Conservation (phyloP, 768 basidiomycete genomes). For the Naganishia vaughanmartiniae region DNA sequence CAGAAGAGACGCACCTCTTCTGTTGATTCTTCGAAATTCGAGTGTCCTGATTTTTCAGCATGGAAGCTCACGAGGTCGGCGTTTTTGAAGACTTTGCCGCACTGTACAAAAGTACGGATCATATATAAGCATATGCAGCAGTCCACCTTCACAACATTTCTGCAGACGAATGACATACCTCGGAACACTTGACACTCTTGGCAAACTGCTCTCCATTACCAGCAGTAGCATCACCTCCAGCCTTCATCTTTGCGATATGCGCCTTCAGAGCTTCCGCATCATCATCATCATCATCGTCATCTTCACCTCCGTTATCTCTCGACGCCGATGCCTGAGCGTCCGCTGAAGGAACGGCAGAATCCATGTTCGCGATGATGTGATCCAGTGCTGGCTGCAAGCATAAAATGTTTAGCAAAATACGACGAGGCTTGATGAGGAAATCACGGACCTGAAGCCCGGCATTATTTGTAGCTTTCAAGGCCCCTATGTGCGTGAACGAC, state of each 20-base stretch:
- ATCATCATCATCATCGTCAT: slow-evolving; percentile 69
- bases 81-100: slow-evolving; percentile 81
- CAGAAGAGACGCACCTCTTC: slow-evolving; percentile 66
- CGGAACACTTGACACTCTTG: slow-evolving; percentile 38
- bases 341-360: slow-evolving; percentile 65
- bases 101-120: slow-evolving; percentile 56
- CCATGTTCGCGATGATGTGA: slow-evolving; percentile 76
- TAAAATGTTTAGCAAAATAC: slow-evolving; percentile 26
- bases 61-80: slow-evolving; percentile 86
- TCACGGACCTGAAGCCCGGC: slow-evolving; percentile 67
- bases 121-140: neutral
- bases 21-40: slow-evolving; percentile 90
- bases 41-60: slow-evolving; percentile 91
- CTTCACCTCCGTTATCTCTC: slow-evolving; percentile 54
- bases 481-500: slow-evolving; percentile 63
- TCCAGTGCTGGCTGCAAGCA: slow-evolving; percentile 63
- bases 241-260: slow-evolving; percentile 53
- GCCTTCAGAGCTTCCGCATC: slow-evolving; percentile 57
- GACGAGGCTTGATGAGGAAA: slow-evolving; percentile 14
- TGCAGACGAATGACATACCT: slow-evolving; percentile 24
- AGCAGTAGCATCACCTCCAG: slow-evolving; percentile 51
- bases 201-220: slow-evolving; percentile 18
- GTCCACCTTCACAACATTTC: neutral
- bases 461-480: slow-evolving; percentile 75
- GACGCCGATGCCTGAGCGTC: slow-evolving; percentile 50